A percentile compares a stretch with the other conserved stretches of the same genome.
Conservation (phyloP, 768 basidiomycete genomes). For the Suillus variegatus region DNA sequence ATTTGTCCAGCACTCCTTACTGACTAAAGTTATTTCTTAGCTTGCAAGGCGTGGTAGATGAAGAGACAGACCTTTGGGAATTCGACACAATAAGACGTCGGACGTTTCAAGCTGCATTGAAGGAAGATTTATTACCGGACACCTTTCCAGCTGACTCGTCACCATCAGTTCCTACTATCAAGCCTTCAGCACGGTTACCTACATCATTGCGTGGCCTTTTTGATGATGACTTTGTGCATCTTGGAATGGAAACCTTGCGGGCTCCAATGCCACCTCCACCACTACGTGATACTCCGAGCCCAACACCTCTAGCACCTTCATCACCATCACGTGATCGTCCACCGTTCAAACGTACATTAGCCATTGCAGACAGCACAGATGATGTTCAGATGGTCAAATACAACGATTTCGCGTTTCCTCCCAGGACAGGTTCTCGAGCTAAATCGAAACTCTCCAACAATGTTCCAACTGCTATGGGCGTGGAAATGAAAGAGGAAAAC, state of each 20-base stretch:
- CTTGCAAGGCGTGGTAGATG: conserved; percentile 22
- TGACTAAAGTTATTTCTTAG: conserved; percentile 15
- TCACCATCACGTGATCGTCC: conserved; percentile 39
- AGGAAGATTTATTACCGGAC: conserved; percentile 25
- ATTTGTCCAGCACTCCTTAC: neutral
- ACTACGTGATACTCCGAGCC: conserved; percentile 26
- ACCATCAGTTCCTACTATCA: conserved; percentile 45
- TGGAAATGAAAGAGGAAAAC: conserved; percentile 27
- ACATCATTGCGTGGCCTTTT: conserved; percentile 81
- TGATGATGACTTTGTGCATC: conserved; percentile 49
- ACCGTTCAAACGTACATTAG: conserved; percentile 30
- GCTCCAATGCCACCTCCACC: conserved; percentile 35
- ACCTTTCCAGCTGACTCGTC: conserved; percentile 16
- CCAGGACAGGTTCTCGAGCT: conserved; percentile 33
- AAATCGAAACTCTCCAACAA: conserved; percentile 34
- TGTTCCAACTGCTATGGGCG: conserved; percentile 15
- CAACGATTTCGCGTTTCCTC: conserved; percentile 55
- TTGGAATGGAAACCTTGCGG: conserved; percentile 42
- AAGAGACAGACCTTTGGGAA: conserved; percentile 60
- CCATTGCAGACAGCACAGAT: conserved; percentile 35
- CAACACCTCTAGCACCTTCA: conserved; percentile 27
- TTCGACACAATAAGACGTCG: conserved; percentile 69
- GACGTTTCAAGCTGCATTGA: conserved; percentile 26
- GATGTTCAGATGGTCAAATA: conserved; percentile 47
- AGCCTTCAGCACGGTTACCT: conserved; percentile 59